Base-by-base conservation (phyloP, 345 rosid genomes). In the Streptanthus diversifolius region DNA sequence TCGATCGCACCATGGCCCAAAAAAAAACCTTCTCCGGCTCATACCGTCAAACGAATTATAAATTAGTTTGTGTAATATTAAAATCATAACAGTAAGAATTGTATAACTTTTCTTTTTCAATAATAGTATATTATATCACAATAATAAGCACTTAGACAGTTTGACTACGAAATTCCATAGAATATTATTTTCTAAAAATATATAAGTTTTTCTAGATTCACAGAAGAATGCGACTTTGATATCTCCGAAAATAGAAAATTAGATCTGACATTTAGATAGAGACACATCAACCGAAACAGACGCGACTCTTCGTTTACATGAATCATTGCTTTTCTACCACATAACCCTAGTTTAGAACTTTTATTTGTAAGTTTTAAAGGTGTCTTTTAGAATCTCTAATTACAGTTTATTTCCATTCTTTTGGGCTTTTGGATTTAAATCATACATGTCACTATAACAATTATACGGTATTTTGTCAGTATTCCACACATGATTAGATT, bases 131-230 rank as follows among this genome's bases (percentile, higher is more conserved):
- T 13, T 1, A 14, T 14, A 40, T 13, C 40, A 56, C 45, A 2
- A 24, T 9, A 14, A 57, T 17, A 5, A 27, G 8, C 68, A 65
- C 40, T 55, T 35, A 36, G 37, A 37, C 22, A 24, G 47, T 44
- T 75, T 67, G 79, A 75, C 73, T 74, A 59, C 21, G 44, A 51
- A 35, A 57, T 66, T 47, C 55, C 19, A 35, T 11, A 60, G 63
- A 68, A 68, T 68, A 75, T 60, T 68, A 64, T 19, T 14, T 7
- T 10, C 11, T 0, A 17, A 41, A 32, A 8, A 30, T 32, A 22
- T 13, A 5, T 0, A 32, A n/a, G 22, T 53, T 29, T 61, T 21
- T 33, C 5, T 53, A 53, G 53, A 51, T 47, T 44, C 19, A 51
- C 5, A 37, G n/a, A 7, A 30, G 8, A 35, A 8, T 63, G 70